Percentiles rank a stretch among this genome's conserved stretches.
Evolutionary conservation across 148 eudicot genomes (phyloP).

Genomic region (Dianthus caryophyllus): DNA sequence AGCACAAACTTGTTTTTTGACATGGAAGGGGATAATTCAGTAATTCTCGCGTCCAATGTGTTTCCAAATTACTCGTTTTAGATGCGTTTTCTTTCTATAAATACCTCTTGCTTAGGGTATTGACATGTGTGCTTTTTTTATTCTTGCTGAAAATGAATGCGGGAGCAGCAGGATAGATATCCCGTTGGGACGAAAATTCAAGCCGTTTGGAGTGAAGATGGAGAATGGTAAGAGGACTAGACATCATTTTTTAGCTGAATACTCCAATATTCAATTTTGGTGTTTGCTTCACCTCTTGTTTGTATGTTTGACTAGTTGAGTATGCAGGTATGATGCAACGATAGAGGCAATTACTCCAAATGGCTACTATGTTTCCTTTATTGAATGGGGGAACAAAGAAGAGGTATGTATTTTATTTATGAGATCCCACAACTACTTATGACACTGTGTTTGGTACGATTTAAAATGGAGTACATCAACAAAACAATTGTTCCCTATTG

Average conservation of each 20-base stretch:
- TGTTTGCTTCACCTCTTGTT: constrained; percentile 22
- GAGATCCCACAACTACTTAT: neutral
- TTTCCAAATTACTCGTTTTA: neutral
- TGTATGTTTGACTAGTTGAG: constrained; percentile 53
- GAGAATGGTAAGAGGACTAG: constrained; percentile 66
- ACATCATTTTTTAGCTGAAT: constrained; percentile 10
- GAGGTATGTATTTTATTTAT: constrained; percentile 51
- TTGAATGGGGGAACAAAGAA: constrained; percentile 92
- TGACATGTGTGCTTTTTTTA: constrained; percentile 3
- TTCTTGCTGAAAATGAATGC: constrained; percentile 35
- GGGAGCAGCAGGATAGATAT: constrained; percentile 48
- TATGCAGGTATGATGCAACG: constrained; percentile 85
- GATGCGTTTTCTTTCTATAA: neutral
- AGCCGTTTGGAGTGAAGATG: constrained; percentile 97
- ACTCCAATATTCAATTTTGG: constrained; percentile 1
- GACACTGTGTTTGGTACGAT: no score
- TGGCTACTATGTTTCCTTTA: constrained; percentile 69
- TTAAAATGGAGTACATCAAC: no score
- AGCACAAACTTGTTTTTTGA: neutral
- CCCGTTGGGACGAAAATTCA: constrained; percentile 84
- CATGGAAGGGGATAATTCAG: no score
- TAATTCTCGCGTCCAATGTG: no score
- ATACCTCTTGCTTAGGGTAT: neutral
- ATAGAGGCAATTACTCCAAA: constrained; percentile 64
- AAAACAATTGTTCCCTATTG: no score